Base-by-base conservation (phyloP, 2,329 filamentous ascomycete species). In the Atkinsonella texensis region DNA sequence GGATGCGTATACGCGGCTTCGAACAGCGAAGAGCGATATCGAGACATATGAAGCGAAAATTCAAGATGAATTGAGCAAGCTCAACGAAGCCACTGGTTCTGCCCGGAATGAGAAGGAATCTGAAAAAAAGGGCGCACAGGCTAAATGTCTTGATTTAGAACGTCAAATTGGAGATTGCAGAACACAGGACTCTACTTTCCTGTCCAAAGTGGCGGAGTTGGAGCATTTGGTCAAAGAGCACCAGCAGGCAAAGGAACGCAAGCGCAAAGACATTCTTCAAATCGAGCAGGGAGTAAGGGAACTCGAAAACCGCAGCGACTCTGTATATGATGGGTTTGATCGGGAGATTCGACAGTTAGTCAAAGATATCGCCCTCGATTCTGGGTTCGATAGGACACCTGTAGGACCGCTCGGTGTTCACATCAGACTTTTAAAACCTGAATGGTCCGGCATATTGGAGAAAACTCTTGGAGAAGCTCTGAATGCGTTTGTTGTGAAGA, bases 381-480 rank as follows among this genome's bases (percentile, higher is more conserved):
- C 56, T 2, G 74, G 81, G 0, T 97, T 94, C 62, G 70, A 73
- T 23, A 71, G 78, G 43, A 83, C 77, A 55, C 93, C 93, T 2
- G 73, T 97, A 35, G 93, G 93, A 0, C 93, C 93, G 0, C 73
- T 97, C 13, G 93, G 90, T 32, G 73, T 81, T 23, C 79, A 93
- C 60, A 76, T 98, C 49, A 83, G 81, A 57, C 71, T 98, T 23
- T 70, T 81, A 38, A 83, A 91, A 57, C 85, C 87, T 1, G 76
- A 87, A 59, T 98, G 93, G 93, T 85, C 84, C 1, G 77, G 80
- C 0, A 81, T 95, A 43, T 67, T 98, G 13, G 93, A 98, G 63
- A 85, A 78, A 55, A 79, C 79, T 1, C 76, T 95, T 45, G 87
- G 87, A n/a, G 68, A 66, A 3, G 74, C 71, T 0, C 70, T 97